Conservation (phyloP, 345 rosid species). For the Anastatica hierochuntica region DNA sequence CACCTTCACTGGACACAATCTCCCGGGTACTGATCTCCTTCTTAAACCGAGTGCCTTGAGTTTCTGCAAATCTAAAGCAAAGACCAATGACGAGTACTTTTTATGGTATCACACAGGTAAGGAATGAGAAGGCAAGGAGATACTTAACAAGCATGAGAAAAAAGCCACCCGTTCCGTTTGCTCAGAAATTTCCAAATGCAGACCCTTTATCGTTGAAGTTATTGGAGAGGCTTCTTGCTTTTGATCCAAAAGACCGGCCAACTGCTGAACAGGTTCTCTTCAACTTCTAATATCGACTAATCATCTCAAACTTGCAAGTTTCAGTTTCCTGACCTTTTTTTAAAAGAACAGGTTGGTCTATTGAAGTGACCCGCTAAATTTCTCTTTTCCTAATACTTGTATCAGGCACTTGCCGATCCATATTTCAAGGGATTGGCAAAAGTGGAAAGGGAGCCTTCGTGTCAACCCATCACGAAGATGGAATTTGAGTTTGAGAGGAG, state of each 20-base stretch:
- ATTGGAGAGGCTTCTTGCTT: constrained; percentile 74
- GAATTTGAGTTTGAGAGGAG: constrained; percentile 96
- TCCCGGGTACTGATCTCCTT: constrained; percentile 46
- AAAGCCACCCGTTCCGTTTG: constrained; percentile 60
- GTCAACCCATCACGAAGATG: constrained; percentile 91
- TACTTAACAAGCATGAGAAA: constrained; percentile 93
- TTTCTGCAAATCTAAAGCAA: neutral
- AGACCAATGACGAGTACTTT: neutral
- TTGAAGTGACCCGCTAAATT: neutral
- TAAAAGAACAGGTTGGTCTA: no score
- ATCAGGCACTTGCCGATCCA: constrained; percentile 81
- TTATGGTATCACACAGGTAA: constrained; percentile 42
- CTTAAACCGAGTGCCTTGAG: neutral
- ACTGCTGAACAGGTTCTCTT: constrained; percentile 76
- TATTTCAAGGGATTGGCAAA: constrained; percentile 83
- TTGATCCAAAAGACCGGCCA: constrained; percentile 87
- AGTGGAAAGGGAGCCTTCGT: constrained; percentile 91
- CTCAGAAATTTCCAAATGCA: constrained; percentile 70
- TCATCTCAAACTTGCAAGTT: neutral
- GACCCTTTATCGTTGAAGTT: constrained; percentile 71
- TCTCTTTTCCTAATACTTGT: constrained; percentile 6
- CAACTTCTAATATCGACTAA: constrained; percentile 4
- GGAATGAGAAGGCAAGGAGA: constrained; percentile 91
- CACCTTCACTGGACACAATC: constrained; percentile 85
- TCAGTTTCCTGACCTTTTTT: neutral